phyloP scores from a whole-genome alignment of 1,284 basidiomycete species.

The Amylostereum areolatum region DNA sequence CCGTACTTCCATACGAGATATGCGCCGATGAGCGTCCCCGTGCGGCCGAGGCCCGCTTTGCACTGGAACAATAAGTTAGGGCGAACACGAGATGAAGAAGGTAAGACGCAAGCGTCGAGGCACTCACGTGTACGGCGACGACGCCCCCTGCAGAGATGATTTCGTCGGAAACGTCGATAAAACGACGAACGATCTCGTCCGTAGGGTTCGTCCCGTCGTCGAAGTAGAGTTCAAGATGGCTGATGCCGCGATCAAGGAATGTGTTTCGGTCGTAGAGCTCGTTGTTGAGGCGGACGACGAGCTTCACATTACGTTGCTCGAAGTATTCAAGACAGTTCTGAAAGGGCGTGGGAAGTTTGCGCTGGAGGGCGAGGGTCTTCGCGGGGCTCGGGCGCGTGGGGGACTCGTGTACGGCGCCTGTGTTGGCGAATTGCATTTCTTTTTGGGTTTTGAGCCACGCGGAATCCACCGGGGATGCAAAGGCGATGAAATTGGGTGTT shows the following conservation, averaged over 20 bases:
- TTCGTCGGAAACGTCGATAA: conserved; percentile 81
- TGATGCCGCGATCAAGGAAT: conserved; percentile 84
- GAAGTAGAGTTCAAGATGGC: conserved; percentile 92
- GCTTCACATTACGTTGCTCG: conserved; percentile 77
- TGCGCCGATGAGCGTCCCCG: conserved; percentile 93
- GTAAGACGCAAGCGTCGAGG: conserved; percentile 10
- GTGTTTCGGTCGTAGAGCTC: conserved; percentile 85
- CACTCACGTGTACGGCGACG: conserved; percentile 82
- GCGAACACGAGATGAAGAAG: conserved; percentile 14
- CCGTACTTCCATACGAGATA: conserved; percentile 99
- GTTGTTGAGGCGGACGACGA: conserved; percentile 95
- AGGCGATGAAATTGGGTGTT: conserved; percentile 89
- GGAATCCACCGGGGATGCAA: conserved; percentile 88
- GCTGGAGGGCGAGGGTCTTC: conserved; percentile 57
- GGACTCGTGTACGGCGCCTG: conserved; percentile 20
- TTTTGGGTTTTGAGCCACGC: conserved; percentile 69
- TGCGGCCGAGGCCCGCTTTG: conserved; percentile 90
- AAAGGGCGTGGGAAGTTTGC: conserved; percentile 74
- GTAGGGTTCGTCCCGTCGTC: conserved; percentile 98
- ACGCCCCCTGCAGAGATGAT: conserved; percentile 75
- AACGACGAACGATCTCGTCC: conserved; percentile 88
- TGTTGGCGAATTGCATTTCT: conserved; percentile 36
- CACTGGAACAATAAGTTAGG: conserved; percentile 45
- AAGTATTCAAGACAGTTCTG: conserved; percentile 92
- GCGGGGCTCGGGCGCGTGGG: conserved; percentile 17